Base-by-base conservation (phyloP, 2,329 filamentous ascomycete species). In the Cordyceps cicadae region DNA sequence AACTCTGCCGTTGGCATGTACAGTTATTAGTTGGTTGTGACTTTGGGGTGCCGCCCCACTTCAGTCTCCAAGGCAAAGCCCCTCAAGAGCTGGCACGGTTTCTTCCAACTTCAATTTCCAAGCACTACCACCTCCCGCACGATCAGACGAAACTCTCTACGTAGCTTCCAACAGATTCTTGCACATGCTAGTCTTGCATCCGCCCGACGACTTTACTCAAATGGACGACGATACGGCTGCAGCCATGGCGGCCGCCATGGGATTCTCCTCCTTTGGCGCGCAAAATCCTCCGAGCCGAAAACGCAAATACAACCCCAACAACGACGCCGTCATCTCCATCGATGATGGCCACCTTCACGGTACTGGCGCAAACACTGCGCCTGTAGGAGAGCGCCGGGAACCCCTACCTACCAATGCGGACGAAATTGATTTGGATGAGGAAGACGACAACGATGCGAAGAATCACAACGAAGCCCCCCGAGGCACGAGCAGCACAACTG, bases 201-300 rank as follows among this genome's bases (percentile, higher is more conserved):
- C 24, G 29, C 39, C 3, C 41, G n/a, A 19, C 41, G 15, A n/a
- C 6, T 34, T 37, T 2, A 17, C 17, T 24, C 21, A 34, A 39
- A 59, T 59, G 57, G 61, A 59, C 54, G 43, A 66, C 43, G 64
- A 63, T n/a, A 69, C 69, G 21, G 77, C 81, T 54, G 74, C 76
- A 48, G 81, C 82, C 57, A 85, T 90, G 71, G 85, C 86, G 24
- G 81, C 82, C 48, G 80, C 82, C 52, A 87, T 92, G 85, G 89
- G 89, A 64, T 92, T 92, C 72, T 81, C 85, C 9, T 81, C 83
- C 61, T 92, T 92, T 69, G 88, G 88, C 65, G 72, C 75, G 11
- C 76, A 81, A 65, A 70, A 76, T 57, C 75, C 72, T 3, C 75
- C 80, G 1, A 78, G 78, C 49, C 89, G 88, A 71, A 88, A 88